These are phyloP conservation scores for Lepiota subincarnata DNA, from an alignment of 768 basidiomycete species.

Conservation along the genomic window DNA sequence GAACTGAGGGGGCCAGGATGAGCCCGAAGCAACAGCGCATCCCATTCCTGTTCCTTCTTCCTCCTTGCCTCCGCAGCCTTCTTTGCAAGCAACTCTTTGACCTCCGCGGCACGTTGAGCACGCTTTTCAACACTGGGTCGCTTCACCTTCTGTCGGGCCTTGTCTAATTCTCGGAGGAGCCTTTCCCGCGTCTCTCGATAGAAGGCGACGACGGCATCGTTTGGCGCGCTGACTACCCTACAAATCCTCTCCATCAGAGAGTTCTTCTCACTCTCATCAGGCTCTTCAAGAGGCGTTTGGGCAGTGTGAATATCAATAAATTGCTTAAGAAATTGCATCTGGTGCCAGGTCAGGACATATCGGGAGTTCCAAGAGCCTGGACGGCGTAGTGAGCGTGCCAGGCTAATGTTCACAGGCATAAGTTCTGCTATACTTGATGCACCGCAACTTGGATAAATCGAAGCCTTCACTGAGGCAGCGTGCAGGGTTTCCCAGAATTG, in stretches of 20 bases:
- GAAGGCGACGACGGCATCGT: constrained; percentile 40
- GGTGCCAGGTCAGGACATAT: constrained; percentile 65
- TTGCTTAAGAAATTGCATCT: constrained; percentile 58
- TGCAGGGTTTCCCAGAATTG: constrained; percentile 59
- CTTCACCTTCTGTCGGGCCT: constrained; percentile 31
- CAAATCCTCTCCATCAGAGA: constrained; percentile 43
- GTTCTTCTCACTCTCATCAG: constrained; percentile 30
- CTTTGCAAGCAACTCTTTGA: constrained; percentile 49
- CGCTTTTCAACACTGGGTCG: constrained; percentile 27
- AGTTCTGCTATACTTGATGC: constrained; percentile 1
- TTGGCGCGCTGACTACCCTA: constrained; percentile 54
- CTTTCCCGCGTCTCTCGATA: constrained; percentile 38
- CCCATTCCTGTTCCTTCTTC: constrained; percentile 66
- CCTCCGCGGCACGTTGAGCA: constrained; percentile 36
- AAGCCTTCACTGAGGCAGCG: constrained; percentile 38
- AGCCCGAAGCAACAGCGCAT: constrained; percentile 45
- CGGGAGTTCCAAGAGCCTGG: constrained; percentile 53
- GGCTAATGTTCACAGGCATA: constrained; percentile 20
- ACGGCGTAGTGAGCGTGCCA: constrained; percentile 54
- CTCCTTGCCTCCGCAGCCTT: constrained; percentile 62
- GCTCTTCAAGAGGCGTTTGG: constrained; percentile 45
- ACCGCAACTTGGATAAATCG: constrained; percentile 16
- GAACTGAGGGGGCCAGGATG: constrained; percentile 52
- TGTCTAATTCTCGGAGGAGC: constrained; percentile 39
- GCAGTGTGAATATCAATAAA: constrained; percentile 40